Conservation (phyloP, 768 basidiomycete species). For the Boletus rubroflammeus region DNA sequence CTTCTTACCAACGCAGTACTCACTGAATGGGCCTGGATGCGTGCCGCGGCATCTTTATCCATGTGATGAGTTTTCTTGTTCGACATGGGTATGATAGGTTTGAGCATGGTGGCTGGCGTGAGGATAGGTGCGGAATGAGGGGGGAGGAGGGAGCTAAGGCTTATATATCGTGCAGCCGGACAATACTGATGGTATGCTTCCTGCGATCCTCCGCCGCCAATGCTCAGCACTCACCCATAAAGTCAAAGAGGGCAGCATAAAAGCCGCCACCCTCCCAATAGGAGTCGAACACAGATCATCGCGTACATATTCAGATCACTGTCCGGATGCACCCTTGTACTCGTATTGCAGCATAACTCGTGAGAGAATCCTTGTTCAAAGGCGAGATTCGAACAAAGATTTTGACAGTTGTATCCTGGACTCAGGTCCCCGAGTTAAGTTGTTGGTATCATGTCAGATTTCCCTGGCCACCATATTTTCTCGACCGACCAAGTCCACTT, state of each 20-base stretch:
- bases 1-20: background rate
- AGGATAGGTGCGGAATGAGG: background rate
- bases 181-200: background rate
- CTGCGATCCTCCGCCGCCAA: background rate
- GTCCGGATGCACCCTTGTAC: background rate
- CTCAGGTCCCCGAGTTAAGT: background rate
- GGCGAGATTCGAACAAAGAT: background rate
- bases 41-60: background rate
- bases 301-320: background rate
- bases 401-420: background rate
- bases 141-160: background rate
- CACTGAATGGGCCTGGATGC: background rate
- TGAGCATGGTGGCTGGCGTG: background rate
- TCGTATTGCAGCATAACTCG: background rate
- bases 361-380: background rate
- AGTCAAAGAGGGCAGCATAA: background rate
- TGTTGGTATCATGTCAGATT: background rate
- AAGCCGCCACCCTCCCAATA: background rate
- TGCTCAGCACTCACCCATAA: background rate
- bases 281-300: background rate
- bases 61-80: background rate
- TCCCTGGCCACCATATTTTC: background rate
- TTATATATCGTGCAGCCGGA: background rate
- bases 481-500: background rate
- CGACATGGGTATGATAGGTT: background rate